Conservation (phyloP, 164 flowering plant genomes). For the Stephania japonica region DNA sequence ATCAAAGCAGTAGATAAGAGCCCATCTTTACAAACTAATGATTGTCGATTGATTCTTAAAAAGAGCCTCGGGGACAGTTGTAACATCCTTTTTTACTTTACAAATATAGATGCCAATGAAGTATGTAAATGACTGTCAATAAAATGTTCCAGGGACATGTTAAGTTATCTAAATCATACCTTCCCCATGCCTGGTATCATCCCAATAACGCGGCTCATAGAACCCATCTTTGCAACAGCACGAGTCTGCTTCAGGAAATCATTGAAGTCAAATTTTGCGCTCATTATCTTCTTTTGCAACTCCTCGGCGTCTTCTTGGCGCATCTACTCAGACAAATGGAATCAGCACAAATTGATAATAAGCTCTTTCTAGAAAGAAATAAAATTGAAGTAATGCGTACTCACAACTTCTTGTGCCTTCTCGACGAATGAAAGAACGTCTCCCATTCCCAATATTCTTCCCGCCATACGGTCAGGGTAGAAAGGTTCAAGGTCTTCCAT, state of each 20-base stretch:
- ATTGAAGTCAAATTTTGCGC: slow-evolving; percentile 95
- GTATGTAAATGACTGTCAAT: background rate
- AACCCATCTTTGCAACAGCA: slow-evolving; percentile 93
- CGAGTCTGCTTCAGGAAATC: slow-evolving; percentile 97
- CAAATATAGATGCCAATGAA: background rate
- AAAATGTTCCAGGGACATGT: background rate
- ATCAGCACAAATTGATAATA: slow-evolving; percentile 6
- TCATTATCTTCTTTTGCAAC: slow-evolving; percentile 91
- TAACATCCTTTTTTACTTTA: background rate
- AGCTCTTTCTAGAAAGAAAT: background rate
- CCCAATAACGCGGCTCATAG: slow-evolving; percentile 87
- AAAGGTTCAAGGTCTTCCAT: slow-evolving; percentile 98
- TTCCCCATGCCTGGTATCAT: slow-evolving; percentile 99
- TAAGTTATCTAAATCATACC: slow-evolving; percentile 34
- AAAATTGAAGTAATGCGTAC: slow-evolving; percentile 23
- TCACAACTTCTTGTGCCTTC: slow-evolving; percentile 98
- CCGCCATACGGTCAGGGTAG: slow-evolving; percentile 98
- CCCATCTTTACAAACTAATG: background rate
- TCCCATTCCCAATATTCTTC: slow-evolving; percentile 97
- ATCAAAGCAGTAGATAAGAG: background rate
- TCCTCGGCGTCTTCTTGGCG: slow-evolving; percentile 97
- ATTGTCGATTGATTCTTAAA: background rate
- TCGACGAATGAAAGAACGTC: slow-evolving; percentile 97
- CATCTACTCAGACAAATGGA: slow-evolving; percentile 47
- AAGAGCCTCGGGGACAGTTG: background rate